Evolutionary conservation across 306 rosid genomes (phyloP).

Genomic region (Malus domestica): ASM211411v1 NC_041801.1:7378501-7379000

Average conservation of each 20-base stretch:
- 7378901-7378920: slow-evolving; percentile 2
- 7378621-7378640: not conserved
- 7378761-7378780: not conserved
- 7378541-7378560: not conserved
- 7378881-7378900: slow-evolving; percentile 3
- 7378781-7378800: slow-evolving; percentile 1
- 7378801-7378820: slow-evolving; percentile 7
- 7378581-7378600: not conserved
- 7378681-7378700: not conserved
- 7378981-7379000: not conserved
- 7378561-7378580: not conserved
- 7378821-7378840: slow-evolving; percentile 7
- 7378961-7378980: not conserved
- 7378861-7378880: not conserved
- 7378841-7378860: not conserved
- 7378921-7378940: not conserved
- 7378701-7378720: not conserved
- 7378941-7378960: not conserved
- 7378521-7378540: not conserved
- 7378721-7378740: not conserved
- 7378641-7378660: not conserved
- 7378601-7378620: not conserved
- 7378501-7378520: not conserved
- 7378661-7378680: not conserved
- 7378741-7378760: not conserved